Conservation (phyloP, 2,329 filamentous ascomycete genomes). For the Neonectria faginata region DNA sequence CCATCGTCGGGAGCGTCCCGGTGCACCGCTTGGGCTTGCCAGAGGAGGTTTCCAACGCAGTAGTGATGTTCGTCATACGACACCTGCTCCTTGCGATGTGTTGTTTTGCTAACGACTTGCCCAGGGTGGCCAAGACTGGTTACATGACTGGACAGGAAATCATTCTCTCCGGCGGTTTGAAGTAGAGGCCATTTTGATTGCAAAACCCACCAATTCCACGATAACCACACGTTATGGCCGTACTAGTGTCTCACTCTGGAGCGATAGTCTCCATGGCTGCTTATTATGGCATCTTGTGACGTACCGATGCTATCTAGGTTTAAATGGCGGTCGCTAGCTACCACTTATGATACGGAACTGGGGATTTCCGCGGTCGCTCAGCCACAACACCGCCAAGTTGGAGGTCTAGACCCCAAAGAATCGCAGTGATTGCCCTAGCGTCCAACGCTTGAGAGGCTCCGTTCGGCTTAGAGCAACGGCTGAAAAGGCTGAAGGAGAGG, state of each 20-base stretch:
- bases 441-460: background rate
- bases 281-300: background rate
- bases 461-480: background rate
- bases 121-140: conserved; percentile 34
- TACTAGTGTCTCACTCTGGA: too few species aligned
- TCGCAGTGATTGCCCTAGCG: background rate
- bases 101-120: background rate
- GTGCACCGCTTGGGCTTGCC: conserved; percentile 50
- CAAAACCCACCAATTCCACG: too few species aligned
- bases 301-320: background rate
- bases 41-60: conserved; percentile 51
- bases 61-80: conserved; percentile 48
- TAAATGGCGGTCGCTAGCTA: background rate
- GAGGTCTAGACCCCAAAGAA: background rate
- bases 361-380: background rate
- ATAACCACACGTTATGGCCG: too few species aligned
- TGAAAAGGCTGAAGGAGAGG: background rate
- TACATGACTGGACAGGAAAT: conserved; percentile 35
- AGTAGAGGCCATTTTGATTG: background rate
- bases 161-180: conserved; percentile 29
- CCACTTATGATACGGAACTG: background rate
- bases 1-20: conserved; percentile 50
- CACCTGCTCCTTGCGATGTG: background rate
- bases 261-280: background rate
- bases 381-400: background rate